Percentiles rank a stretch among this genome's conserved stretches.
These are phyloP conservation scores for Limnomonas spitsbergensis DNA, from an alignment of 139 green algal species.

Conservation along the genomic window DNA sequence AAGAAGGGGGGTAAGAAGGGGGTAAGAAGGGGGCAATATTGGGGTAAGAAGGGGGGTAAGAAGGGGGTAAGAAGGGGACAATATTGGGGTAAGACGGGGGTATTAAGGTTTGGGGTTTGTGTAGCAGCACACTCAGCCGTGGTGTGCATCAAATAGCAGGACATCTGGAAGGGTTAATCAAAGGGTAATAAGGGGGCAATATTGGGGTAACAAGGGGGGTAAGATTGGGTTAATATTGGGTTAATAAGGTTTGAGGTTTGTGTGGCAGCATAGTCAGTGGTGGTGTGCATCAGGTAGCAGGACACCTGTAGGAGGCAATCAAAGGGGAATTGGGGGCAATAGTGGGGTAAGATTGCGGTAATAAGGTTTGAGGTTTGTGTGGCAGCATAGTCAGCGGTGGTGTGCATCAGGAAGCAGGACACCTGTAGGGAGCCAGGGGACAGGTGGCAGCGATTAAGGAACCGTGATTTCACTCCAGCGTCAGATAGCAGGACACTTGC, in stretches of 20 bases:
- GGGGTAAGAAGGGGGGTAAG: constrained; percentile 96
- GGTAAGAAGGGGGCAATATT: constrained; percentile 98
- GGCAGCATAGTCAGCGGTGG: constrained; percentile 58
- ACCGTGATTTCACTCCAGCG: too few relatives aligned
- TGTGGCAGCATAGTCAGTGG: too few relatives aligned
- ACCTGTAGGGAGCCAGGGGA: constrained; percentile 78
- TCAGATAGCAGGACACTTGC: too few relatives aligned
- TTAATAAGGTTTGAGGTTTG: too few relatives aligned
- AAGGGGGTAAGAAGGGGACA: constrained; percentile 63
- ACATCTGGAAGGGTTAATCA: constrained; percentile 58
- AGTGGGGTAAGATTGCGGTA: too few relatives aligned
- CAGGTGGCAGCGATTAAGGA: too few relatives aligned
- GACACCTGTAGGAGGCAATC: too few relatives aligned
- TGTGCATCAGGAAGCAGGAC: constrained; percentile 90
- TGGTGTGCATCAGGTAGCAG: constrained; percentile 94
- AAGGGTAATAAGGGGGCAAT: not conserved
- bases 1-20: too few relatives aligned
- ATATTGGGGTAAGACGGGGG: constrained; percentile 93
- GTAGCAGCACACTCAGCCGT: constrained; percentile 54
- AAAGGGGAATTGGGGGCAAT: too few relatives aligned
- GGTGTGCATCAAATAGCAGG: constrained; percentile 92
- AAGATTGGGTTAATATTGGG: too few relatives aligned
- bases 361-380: too few relatives aligned
- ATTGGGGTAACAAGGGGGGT: not conserved
- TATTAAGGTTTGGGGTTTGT: too few relatives aligned